phyloP scores from a whole-genome alignment of 2,329 filamentous ascomycete genomes.

The Claviceps cyperi region DNA sequence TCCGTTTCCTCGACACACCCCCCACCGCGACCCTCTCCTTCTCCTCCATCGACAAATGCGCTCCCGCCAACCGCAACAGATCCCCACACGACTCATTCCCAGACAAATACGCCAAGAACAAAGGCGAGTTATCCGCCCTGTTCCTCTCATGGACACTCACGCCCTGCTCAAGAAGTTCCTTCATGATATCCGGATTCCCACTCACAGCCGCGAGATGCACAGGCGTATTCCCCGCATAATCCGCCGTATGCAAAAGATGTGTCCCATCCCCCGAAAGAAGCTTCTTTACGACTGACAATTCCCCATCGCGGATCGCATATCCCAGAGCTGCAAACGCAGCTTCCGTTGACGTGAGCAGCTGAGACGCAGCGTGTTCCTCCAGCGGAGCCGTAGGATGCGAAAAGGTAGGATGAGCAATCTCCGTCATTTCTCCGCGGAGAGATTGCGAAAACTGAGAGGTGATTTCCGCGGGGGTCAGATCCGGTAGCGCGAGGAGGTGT shows the following conservation, averaged over 20 bases:
- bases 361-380: slow-evolving; percentile 22
- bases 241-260: slow-evolving; percentile 56
- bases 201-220: slow-evolving; percentile 43
- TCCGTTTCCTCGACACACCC: no score
- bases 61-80: slow-evolving; percentile 44
- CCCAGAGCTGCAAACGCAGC: slow-evolving; percentile 64
- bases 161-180: slow-evolving; percentile 43
- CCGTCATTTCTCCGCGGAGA: slow-evolving; percentile 75
- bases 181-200: slow-evolving; percentile 38
- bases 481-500: slow-evolving; percentile 60
- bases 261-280: slow-evolving; percentile 51
- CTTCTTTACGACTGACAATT: slow-evolving; percentile 49
- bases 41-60: slow-evolving; percentile 35
- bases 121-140: slow-evolving; percentile 48
- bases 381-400: slow-evolving; percentile 51
- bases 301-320: slow-evolving; percentile 63
- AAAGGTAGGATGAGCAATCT: slow-evolving; percentile 58
- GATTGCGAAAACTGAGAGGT: slow-evolving; percentile 57
- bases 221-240: slow-evolving; percentile 70
- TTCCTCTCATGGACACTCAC: slow-evolving; percentile 56
- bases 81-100: slow-evolving; percentile 38
- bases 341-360: slow-evolving; percentile 31
- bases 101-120: slow-evolving; percentile 47
- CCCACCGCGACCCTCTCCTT: slow-evolving; percentile 16
- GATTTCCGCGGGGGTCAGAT: slow-evolving; percentile 50